Evolutionary conservation across 805 yeast genomes (phyloP), one percentile per base, ranked within the genome.

Genomic region (Myxozyma lipomycoides): DNA sequence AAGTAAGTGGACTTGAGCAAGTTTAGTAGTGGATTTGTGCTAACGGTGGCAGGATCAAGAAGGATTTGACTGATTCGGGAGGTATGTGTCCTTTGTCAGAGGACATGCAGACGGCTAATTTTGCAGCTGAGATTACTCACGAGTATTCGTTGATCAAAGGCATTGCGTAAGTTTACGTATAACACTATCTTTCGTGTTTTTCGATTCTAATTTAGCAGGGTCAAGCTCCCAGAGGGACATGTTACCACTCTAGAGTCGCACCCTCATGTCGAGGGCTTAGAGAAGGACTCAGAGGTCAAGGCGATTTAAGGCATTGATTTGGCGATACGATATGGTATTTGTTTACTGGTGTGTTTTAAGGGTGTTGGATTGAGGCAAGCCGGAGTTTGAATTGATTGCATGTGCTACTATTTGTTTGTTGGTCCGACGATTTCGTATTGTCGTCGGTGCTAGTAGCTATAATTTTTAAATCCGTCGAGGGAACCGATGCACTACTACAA

Each of bases 61-160:
- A 46, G 24, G 55, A 52, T 9, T 45, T 60, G 22, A 38, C 38
- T 21, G 52, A 47, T 37, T 41, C 55, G 10, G 62, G 62, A 30
- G 63, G 63, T 47, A 49, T 19, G 38, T 3, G 7, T 22, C 12
- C 15, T 9, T 38, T 19, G 6, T 10, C 28, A 15, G 18, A 37
- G 19, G n/a, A 25, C 18, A 15, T 1, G 18, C 12, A 15, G 24
- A 2, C 7, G 6, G n/a, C 21, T 23, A 2, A 15, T 18, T 21
- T 26, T 10, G 4, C 24, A 54, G 58, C 52, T 35, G 58, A 47
- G 34, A 58, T 60, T 19, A 48, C 47, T 23, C 63, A 60, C 26
- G 63, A 60, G 44, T 60, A 60, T 42, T 44, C 62, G 9, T 32
- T 60, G 32, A 56, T 60, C 48, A 60, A 60, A 48, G 63, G 58